Evolutionary conservation across 768 basidiomycete genomes (phyloP), one percentile per base, ranked within the genome.

Genomic region (Leccinum rimulosum): DNA sequence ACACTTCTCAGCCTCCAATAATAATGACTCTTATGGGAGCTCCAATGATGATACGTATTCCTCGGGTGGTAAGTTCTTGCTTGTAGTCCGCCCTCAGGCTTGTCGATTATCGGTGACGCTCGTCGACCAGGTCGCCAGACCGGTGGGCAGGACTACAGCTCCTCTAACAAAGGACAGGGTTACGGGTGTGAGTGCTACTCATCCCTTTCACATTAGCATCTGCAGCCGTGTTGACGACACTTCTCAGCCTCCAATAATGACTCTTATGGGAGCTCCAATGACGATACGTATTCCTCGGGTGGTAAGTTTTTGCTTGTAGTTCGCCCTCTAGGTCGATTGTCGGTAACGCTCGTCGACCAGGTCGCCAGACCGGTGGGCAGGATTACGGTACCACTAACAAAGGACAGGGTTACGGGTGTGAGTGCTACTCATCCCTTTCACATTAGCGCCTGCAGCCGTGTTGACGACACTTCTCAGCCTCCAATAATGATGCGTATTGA

Each of bases 71-170:
- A 50, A 59, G 61, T 58, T 38, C n/a, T 8, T 36, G 14, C 35
- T 15, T 14, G 2, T 36, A 3, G 35, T 36, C 15, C 3, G 38
- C 38, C 38, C 3, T 47, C 45, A 12, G 9, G 12, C 25, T 59
- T 56, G 67, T 63, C 52, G 55, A 54, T 63, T 43, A 40, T 61
- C 30, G 45, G 17, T 25, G 54, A 64, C 15, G 15, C 15, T 43
- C 57, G 56, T 47, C 31, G 49, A 61, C 64, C 49, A 84, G 82
- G 76, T 52, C 72, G 63, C 50, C 83, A 78, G 78, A 86, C 87
- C 6, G 87, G 88, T 12, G 88, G 89, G 3, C 75, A 79, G 3
- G 83, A 88, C 65, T 84, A 79, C 67, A 89, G 86, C 64, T 69
- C 80, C 17, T 82, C 84, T 28, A 72, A 85, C 63, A 75, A 88